Percentiles rank a stretch among this genome's conserved stretches.
Conservation (phyloP, 225 moss, liverwort and hornwort genomes). For the Antitrichia curtipendula region DNA sequence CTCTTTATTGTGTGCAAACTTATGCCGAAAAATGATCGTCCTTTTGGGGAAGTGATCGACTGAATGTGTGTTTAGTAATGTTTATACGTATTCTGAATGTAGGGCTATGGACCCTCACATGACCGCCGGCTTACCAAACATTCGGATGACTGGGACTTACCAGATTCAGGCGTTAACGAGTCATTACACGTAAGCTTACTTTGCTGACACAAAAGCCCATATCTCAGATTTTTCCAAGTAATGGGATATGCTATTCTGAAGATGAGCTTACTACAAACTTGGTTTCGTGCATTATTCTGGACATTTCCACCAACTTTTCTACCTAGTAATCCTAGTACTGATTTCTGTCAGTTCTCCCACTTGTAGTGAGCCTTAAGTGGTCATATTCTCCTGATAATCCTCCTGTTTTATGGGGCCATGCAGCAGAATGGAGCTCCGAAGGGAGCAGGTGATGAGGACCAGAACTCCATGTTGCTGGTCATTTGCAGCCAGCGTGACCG, state of each 20-base stretch:
- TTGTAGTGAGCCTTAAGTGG: background rate
- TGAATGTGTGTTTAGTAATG: background rate
- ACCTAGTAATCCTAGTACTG: background rate
- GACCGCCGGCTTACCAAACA: constrained; percentile 54
- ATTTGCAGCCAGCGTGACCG: constrained; percentile 97
- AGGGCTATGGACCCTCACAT: constrained; percentile 77
- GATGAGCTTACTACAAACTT: background rate
- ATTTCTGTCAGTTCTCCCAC: background rate
- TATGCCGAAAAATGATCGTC: background rate
- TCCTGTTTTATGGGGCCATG: background rate
- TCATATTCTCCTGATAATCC: background rate
- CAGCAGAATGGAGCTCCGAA: constrained; percentile 46
- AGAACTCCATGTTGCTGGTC: constrained; percentile 81
- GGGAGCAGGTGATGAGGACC: constrained; percentile 63
- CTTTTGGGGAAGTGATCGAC: background rate
- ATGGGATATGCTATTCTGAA: background rate
- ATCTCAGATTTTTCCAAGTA: background rate
- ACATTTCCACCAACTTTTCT: background rate
- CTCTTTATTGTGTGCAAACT: background rate
- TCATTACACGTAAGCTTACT: constrained; percentile 41
- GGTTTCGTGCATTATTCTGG: background rate
- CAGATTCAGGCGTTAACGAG: constrained; percentile 62
- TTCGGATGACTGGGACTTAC: constrained; percentile 83
- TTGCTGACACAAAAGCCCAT: background rate
- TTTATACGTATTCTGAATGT: background rate